Evolutionary conservation across 345 rosid genomes (phyloP).

Genomic region (Camelina laxa): DNA sequence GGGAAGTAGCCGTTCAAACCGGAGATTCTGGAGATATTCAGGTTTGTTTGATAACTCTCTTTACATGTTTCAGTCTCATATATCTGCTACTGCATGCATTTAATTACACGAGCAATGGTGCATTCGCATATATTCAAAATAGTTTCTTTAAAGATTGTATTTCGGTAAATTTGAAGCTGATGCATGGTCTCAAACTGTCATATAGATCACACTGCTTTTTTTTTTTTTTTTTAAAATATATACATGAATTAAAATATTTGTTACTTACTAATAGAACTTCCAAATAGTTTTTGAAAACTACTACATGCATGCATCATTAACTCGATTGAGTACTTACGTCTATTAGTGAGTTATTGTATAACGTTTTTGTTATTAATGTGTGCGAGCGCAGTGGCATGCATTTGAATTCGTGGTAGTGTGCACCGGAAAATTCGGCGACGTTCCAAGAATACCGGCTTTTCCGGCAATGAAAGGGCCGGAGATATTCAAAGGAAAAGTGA

Average conservation of each 20-base stretch:
- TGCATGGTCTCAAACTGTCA: neutral
- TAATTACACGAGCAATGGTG: neutral
- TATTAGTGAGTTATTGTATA: neutral
- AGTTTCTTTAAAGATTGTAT: neutral
- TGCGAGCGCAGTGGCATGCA: slow-evolving; percentile 62
- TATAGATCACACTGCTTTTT: neutral
- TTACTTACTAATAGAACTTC: neutral
- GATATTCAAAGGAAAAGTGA: slow-evolving; percentile 64
- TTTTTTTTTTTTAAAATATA: too few species aligned
- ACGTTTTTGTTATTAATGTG: neutral
- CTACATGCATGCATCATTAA: slow-evolving; percentile 35
- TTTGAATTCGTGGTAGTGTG: slow-evolving; percentile 80
- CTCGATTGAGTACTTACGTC: slow-evolving; percentile 5
- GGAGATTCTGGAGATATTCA: slow-evolving; percentile 56
- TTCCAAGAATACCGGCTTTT: slow-evolving; percentile 62
- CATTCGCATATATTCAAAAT: neutral
- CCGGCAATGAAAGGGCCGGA: slow-evolving; percentile 69
- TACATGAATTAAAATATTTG: neutral
- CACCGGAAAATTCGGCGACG: slow-evolving; percentile 82
- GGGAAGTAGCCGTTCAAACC: slow-evolving; percentile 82
- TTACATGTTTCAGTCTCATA: neutral
- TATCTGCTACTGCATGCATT: slow-evolving; percentile 10
- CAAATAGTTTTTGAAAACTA: slow-evolving; percentile 4
- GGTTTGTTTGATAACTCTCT: slow-evolving; percentile 46
- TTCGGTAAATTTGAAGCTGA: neutral